Conservation (phyloP, 2,329 filamentous ascomycete species). For the Exophiala sideris region DNA sequence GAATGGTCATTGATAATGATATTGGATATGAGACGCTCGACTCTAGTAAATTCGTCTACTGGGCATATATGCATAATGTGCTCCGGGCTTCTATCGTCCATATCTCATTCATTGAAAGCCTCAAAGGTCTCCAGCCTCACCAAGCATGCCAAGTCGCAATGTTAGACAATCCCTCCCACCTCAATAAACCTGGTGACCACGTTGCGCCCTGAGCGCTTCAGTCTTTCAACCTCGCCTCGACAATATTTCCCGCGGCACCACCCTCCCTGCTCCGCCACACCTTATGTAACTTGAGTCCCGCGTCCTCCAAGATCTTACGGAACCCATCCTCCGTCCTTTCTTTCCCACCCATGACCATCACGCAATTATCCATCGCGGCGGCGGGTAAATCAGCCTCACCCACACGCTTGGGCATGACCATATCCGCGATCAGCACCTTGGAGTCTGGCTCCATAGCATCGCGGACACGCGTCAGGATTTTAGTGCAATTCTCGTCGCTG, state of each 20-base stretch:
- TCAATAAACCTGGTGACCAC: no score
- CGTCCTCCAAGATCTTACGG: constrained; percentile 26
- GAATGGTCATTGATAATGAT: background rate
- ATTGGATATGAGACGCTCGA: background rate
- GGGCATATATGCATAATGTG: no score
- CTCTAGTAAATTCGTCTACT: background rate
- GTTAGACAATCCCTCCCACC: no score
- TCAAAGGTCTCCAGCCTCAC: no score
- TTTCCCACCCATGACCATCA: constrained; percentile 31
- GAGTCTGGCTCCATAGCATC: constrained; percentile 25
- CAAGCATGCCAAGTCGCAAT: no score
- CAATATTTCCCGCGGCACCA: constrained; percentile 21
- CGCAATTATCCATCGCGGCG: constrained; percentile 28
- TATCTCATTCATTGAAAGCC: no score
- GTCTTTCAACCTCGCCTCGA: constrained; percentile 28
- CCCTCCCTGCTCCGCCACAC: constrained; percentile 25
- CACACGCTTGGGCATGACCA: constrained; percentile 28
- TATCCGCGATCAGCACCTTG: constrained; percentile 31
- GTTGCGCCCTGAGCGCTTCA: background rate
- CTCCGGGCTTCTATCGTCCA: no score
- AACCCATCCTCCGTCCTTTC: constrained; percentile 31
- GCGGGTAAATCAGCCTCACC: constrained; percentile 23
- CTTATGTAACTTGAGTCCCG: constrained; percentile 28
- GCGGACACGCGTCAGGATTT: constrained; percentile 29
- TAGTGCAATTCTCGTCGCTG: constrained; percentile 26